Base-by-base conservation (phyloP, 2,329 filamentous ascomycete genomes). In the Aureobasidium sp. region DNA sequence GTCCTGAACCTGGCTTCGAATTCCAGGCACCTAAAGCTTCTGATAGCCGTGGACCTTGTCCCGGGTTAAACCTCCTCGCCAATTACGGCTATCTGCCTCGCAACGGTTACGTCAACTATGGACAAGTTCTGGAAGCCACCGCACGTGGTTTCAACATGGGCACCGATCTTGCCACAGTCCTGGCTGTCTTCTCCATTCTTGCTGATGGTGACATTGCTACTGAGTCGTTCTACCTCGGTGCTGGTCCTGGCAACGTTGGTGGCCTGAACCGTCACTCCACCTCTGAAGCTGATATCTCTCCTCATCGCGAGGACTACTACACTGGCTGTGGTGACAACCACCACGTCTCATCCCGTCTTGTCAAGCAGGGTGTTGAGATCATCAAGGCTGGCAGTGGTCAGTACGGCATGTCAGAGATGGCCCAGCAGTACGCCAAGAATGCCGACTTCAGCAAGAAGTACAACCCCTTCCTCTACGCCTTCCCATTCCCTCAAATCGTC, bases 31-130 rank as follows among this genome's bases (percentile, higher is more conserved):
- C 75, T 1, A 67, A 69, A 45, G 56, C 69, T n/a, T 67, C 53
- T 47, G 74, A 80, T 67, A 68, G 68, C 25, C 73, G 75, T 61
- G 72, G 77, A 53, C 78, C 78, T 27, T 81, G 79, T 65, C 79
- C 79, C 3, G 76, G 78, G 4, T 16, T 40, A 10, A 40, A 40
- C 15, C 38, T 40, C 18, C 38, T 40, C 38, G 38, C 38, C 8
- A 81, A 81, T 68, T 76, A 81, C 66, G 75, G 75, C 31, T 80
- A 80, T 67, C 71, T 82, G 27, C 79, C 79, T 11, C 78, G 77
- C 53, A 71, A 78, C 48, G 80, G 81, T 20, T 72, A 76, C 27
- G 76, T 78, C 60, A 79, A 73, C 53, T 72, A 75, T 11, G 70
- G 71, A 9, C 72, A 79, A 42, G 73, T 78, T 43, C 63, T 77